Base-by-base conservation (phyloP, 2,329 filamentous ascomycete genomes). In the Talaromyces verruculosus region DNA sequence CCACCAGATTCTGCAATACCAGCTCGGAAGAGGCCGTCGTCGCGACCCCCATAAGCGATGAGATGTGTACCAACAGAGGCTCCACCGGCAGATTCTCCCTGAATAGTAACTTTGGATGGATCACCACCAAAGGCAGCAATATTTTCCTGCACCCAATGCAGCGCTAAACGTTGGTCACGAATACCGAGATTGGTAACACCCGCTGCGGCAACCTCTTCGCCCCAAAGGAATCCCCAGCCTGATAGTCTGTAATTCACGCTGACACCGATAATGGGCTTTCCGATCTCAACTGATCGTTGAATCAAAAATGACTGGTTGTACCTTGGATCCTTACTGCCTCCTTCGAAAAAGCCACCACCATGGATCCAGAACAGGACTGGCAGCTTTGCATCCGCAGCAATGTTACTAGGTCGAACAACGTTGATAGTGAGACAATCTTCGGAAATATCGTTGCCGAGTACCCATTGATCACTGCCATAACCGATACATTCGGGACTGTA, bases 1-100 rank as follows among this genome's bases (percentile, higher is more conserved):
- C 83, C 87, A 2, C 90, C 90, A 1, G 88, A 90, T 78, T 90
- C 86, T 90, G 94, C 93, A 71, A 94, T 93, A 33, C 82, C 91
- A 0, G 81, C 91, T 33, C 89, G 86, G 84, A 96, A 94, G 0
- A 95, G 83, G 80, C 93, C 93, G 0, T 81, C 88, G 74, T 87
- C 86, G 75, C 93, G 82, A 6, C 91, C 91, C 39, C 87, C 85
- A 70, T 91, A 92, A 10, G 93, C 80, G 1, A 86, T 80, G 85
- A 92, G 91, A 70, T 94, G 91, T 71, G 92, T 86, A 59, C 90
- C 89, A 0, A 89, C 2, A 88, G 61, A 63, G 3, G 30, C 45
- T 49, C 37, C 84, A 47, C 84, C 84, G 30, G 85, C 84, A 37
- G 80, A 83, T 69, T 84, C 77, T 4, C 84, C 84, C 25, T 84